Conservation (phyloP, 345 rosid genomes). For the Ceriops decandra region DNA sequence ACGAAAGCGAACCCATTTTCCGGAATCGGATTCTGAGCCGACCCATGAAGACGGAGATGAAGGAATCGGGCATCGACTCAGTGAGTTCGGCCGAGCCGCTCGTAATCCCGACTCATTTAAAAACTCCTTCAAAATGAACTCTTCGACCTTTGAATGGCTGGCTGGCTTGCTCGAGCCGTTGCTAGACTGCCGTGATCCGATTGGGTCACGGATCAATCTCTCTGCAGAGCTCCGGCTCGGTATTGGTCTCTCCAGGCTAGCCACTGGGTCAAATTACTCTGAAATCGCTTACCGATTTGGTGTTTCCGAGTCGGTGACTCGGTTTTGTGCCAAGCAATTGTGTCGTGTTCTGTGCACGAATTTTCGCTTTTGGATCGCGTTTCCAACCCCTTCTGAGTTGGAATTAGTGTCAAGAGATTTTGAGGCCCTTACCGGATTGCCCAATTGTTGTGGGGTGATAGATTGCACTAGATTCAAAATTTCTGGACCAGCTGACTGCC, state of each 20-base stretch:
- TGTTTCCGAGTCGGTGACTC: constrained; percentile 52
- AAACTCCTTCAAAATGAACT: constrained; percentile 44
- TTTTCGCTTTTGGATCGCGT: constrained; percentile 67
- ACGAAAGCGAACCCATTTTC: constrained; percentile 45
- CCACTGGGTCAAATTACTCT: constrained; percentile 44
- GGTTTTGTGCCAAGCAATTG: constrained; percentile 58
- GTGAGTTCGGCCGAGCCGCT: constrained; percentile 5
- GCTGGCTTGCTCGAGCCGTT: constrained; percentile 63
- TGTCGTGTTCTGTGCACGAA: constrained; percentile 70
- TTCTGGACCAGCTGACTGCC: constrained; percentile 12
- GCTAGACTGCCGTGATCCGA: constrained; percentile 68
- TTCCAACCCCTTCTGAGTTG: constrained; percentile 47
- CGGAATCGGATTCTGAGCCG: constrained; percentile 34
- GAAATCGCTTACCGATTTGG: constrained; percentile 51
- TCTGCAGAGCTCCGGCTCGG: constrained; percentile 58
- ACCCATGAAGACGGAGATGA: constrained; percentile 12
- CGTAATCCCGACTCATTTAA: constrained; percentile 44
- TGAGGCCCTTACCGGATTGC: constrained; percentile 42
- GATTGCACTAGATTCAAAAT: constrained; percentile 46
- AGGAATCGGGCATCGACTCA: constrained; percentile 15
- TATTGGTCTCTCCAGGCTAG: constrained; percentile 53
- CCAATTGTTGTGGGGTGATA: constrained; percentile 65
- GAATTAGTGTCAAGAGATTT: constrained; percentile 42
- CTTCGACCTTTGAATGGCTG: constrained; percentile 64
- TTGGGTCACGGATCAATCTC: constrained; percentile 50